Conservation (phyloP, 306 rosid genomes). For the Vigna radiata region DNA sequence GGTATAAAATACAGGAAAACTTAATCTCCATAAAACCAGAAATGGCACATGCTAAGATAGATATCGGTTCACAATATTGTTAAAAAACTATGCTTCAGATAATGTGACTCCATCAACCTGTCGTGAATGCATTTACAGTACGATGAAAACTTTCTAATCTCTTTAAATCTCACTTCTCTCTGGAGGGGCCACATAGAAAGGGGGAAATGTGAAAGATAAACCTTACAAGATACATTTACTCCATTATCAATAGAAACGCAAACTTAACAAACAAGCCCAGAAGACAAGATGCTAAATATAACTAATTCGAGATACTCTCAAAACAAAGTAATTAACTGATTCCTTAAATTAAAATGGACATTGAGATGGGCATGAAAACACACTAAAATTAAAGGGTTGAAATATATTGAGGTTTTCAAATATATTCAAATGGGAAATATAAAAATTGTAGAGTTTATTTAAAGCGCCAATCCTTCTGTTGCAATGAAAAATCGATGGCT, state of each 20-base stretch:
- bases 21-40: constrained; percentile 29
- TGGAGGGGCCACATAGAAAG: background rate
- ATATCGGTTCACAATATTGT: background rate
- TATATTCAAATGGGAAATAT: background rate
- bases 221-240: background rate
- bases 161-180: background rate
- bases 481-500: background rate
- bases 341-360: background rate
- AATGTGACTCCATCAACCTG: background rate
- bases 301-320: background rate
- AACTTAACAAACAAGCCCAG: background rate
- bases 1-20: background rate
- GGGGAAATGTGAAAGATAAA: background rate
- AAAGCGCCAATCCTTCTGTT: background rate
- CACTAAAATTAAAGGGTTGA: background rate
- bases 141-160: background rate
- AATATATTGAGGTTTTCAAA: background rate
- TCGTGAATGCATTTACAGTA: background rate
- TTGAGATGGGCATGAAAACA: background rate
- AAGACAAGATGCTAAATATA: background rate
- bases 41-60: background rate
- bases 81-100: background rate
- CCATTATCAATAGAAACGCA: background rate
- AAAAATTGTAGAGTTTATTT: background rate
- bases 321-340: background rate